Conservation (phyloP, 2,329 filamentous ascomycete species). For the Penicillium sp. region DNA sequence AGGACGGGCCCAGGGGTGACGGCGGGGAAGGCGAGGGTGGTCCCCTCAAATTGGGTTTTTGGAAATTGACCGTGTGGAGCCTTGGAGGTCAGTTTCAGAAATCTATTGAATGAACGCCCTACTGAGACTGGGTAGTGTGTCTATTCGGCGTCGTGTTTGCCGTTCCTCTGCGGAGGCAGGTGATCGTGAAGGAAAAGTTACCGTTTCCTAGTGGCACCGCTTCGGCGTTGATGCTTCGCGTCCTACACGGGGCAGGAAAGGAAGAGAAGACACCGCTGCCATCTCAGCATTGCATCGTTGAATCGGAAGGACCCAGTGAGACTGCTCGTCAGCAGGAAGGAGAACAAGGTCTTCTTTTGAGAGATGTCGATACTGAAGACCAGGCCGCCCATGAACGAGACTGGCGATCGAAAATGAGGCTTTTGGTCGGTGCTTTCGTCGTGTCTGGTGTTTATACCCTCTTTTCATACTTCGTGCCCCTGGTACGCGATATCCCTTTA, state of each 20-base stretch:
- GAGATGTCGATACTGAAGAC: conserved; percentile 35
- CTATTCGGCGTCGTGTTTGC: conserved; percentile 97
- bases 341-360: conserved; percentile 49
- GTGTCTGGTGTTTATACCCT: conserved; percentile 64
- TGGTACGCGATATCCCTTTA: conserved; percentile 78
- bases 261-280: conserved; percentile 41
- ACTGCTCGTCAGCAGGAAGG: conserved; percentile 32
- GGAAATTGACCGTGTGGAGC: conserved; percentile 83
- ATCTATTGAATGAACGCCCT: no score
- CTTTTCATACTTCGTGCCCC: conserved; percentile 82
- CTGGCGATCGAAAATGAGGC: conserved; percentile 59
- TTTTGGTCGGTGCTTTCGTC: conserved; percentile 57
- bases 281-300: not conserved
- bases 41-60: conserved; percentile 65
- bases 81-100: conserved; percentile 50
- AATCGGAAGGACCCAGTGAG: conserved; percentile 27
- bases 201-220: conserved; percentile 95
- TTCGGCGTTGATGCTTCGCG: conserved; percentile 86
- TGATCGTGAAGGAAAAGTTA: conserved; percentile 86
- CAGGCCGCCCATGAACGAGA: conserved; percentile 44
- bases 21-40: conserved; percentile 68
- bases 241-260: conserved; percentile 65
- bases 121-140: conserved; percentile 53
- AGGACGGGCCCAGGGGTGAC: conserved; percentile 74
- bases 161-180: conserved; percentile 81